Base-by-base conservation (phyloP, 805 yeast genomes). In the Candida vaughaniae region DNA sequence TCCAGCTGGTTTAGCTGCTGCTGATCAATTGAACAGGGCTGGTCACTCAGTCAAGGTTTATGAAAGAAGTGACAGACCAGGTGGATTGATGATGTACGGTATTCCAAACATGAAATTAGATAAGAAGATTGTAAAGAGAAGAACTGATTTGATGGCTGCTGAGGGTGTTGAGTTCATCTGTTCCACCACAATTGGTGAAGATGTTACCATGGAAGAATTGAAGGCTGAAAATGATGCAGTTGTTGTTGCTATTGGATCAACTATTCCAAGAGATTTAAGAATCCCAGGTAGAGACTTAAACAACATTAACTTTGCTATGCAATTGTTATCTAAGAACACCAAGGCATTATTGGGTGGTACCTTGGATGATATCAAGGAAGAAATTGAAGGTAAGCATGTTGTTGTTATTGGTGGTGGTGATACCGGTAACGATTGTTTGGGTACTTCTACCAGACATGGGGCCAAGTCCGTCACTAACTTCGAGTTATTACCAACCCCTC, bases 371-470 rank as follows among this genome's bases (percentile, higher is more conserved):
- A 83, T 91, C 42, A 78, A 84, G 48, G 69, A 74, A 47, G 73
- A 76, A 43, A 62, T 91, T 42, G 79, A 75, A 44, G 98, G 93
- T 51, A 93, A 91, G 74, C 73, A 85, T 47, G 98, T 91, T 39
- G 81, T 91, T 55, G 98, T 91, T 38, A 91, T 91, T 71, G 99
- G 99, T 56, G 99, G 99, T 72, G 99, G 99, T 79, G 99, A 91
- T 65, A 91, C 98, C 23, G 99, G 99, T 78, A 91, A 91, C 60
- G 99, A 91, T 74, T 91, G 98, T 78, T 76, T 91, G 56, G 98
- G 98, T 66, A 91, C 99, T 29, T 78, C 96, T 16, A 90, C 93
- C 25, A 84, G 98, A 70, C 98, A 93, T 60, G 97, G 96, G 29
- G 98, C 98, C 45, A 81, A 85, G 60, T 85, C 95, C 7, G 96